These are phyloP conservation scores for Fusarium cyanostomum DNA, from an alignment of 2,329 filamentous ascomycete genomes.

Conservation along the genomic window DNA sequence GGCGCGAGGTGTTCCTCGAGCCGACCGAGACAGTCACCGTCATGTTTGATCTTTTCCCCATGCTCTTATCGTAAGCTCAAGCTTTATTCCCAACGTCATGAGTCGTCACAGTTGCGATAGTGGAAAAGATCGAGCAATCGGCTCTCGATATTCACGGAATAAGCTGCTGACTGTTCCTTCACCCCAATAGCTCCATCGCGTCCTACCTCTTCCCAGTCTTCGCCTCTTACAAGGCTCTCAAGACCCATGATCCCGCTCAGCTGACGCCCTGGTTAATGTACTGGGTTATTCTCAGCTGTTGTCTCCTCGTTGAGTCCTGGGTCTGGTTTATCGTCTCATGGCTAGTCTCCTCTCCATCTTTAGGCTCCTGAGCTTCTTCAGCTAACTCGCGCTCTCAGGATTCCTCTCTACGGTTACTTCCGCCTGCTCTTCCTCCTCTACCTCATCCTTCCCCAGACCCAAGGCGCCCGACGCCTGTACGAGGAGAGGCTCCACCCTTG, in stretches of 20 bases:
- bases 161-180: slow-evolving; percentile 14
- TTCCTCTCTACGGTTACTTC: slow-evolving; percentile 94
- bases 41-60: slow-evolving; percentile 83
- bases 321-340: slow-evolving; percentile 86
- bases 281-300: slow-evolving; percentile 90
- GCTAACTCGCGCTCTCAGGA: slow-evolving; percentile 55
- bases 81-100: slow-evolving; percentile 34
- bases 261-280: slow-evolving; percentile 99
- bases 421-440: slow-evolving; percentile 89
- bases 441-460: slow-evolving; percentile 96
- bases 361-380: background rate
- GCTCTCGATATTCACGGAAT: slow-evolving; percentile 8
- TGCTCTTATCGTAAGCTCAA: slow-evolving; percentile 76
- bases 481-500: slow-evolving; percentile 87
- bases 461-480: slow-evolving; percentile 89
- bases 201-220: slow-evolving; percentile 96
- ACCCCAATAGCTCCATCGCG: slow-evolving; percentile 72
- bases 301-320: slow-evolving; percentile 86
- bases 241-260: slow-evolving; percentile 87
- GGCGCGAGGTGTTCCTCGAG: slow-evolving; percentile 13
- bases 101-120: slow-evolving; percentile 28
- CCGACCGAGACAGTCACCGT: slow-evolving; percentile 35
- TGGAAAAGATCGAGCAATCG: background rate
- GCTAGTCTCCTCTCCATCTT: slow-evolving; percentile 42
- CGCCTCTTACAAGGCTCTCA: slow-evolving; percentile 97